Conservation (phyloP, 331 rosid species). For the Telfairia occidentalis region DNA sequence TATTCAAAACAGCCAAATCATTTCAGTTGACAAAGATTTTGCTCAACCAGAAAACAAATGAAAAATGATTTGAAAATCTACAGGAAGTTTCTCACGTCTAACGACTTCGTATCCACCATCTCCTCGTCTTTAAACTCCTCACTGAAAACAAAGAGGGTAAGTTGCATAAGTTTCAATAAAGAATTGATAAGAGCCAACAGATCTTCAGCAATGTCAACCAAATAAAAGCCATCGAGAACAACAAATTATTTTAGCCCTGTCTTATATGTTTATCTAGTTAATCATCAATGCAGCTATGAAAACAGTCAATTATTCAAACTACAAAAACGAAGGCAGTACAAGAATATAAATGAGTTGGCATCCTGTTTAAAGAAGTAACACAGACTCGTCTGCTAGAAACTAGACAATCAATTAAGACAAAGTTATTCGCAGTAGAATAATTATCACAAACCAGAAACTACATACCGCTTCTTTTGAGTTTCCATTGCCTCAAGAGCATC, state of each 20-base stretch:
- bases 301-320: neutral
- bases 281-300: neutral
- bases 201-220: neutral
- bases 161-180: neutral
- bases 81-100: constrained; percentile 85
- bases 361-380: neutral
- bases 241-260: neutral
- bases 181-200: neutral
- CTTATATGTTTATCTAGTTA: neutral
- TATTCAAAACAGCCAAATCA: constrained; percentile 6
- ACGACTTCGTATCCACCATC: constrained; percentile 44
- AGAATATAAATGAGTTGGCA: too few species aligned
- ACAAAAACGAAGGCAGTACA: neutral
- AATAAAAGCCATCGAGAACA: neutral
- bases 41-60: constrained; percentile 5
- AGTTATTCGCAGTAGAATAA: neutral
- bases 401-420: neutral
- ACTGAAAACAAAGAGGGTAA: constrained; percentile 32
- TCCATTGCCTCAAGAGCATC: constrained; percentile 88
- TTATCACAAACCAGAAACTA: neutral
- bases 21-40: neutral
- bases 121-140: constrained; percentile 92
- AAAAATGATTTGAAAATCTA: constrained; percentile 10
- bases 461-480: constrained; percentile 81
- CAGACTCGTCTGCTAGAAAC: neutral